Evolutionary conservation across 495 filamentous ascomycete species (phyloP).

Genomic region (Paragyromitra xinjiangensis): DNA sequence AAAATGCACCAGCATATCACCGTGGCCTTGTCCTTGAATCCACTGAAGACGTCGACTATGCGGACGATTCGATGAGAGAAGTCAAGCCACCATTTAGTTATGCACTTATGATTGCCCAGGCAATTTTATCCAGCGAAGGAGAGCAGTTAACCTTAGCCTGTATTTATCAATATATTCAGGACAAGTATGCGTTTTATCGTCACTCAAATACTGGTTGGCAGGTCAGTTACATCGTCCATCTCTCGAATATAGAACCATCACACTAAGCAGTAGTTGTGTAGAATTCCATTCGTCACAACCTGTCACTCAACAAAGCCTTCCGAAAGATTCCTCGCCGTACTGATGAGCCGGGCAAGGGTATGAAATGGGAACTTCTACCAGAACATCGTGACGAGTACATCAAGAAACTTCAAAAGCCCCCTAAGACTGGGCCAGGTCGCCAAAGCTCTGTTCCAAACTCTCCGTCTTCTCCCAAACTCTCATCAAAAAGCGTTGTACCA

Average conservation of each 20-base stretch:
- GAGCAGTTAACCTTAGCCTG: conserved; percentile 85
- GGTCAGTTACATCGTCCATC: conserved; percentile 62
- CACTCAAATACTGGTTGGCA: conserved; percentile 88
- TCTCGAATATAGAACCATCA: conserved; percentile 8
- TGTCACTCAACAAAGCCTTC: conserved; percentile 92
- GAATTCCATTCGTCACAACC: conserved; percentile 96
- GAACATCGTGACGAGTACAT: conserved; percentile 80
- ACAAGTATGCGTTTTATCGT: conserved; percentile 88
- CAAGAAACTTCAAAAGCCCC: conserved; percentile 62
- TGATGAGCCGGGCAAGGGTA: conserved; percentile 96
- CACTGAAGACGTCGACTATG: conserved; percentile 84
- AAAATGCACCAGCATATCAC: conserved; percentile 68
- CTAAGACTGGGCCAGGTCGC: conserved; percentile 43
- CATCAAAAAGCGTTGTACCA: conserved; percentile 28
- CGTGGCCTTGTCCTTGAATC: conserved; percentile 77
- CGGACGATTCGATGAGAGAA: conserved; percentile 80
- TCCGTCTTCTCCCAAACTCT: conserved; percentile 47
- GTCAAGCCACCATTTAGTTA: conserved; percentile 96
- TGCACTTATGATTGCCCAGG: conserved; percentile 95
- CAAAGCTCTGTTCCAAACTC: conserved; percentile 47
- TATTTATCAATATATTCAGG: conserved; percentile 91
- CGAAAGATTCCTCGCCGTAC: conserved; percentile 88
- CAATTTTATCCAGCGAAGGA: conserved; percentile 82
- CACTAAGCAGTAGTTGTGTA: conserved; percentile 57
- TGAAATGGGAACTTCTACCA: conserved; percentile 94